Evolutionary conservation across 768 basidiomycete genomes (phyloP).

Genomic region (Leucocoprinus leucothites): DNA sequence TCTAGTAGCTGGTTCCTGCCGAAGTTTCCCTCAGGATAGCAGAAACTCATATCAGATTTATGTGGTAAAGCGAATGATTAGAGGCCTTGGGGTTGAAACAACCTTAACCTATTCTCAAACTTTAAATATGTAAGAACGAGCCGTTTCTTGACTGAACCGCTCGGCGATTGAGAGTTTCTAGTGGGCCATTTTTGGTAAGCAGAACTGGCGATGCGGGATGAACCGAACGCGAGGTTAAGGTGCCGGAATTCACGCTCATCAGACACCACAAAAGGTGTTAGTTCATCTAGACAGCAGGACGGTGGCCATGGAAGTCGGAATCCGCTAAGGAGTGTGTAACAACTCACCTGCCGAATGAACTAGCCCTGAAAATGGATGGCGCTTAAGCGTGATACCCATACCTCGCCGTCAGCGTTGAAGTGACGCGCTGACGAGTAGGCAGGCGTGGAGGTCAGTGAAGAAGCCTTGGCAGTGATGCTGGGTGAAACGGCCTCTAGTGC

Average conservation of each 20-base stretch:
- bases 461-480: slow-evolving; percentile 69
- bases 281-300: slow-evolving; percentile 88
- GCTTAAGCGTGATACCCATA: slow-evolving; percentile 85
- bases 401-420: slow-evolving; percentile 73
- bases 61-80: slow-evolving; percentile 87
- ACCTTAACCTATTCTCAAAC: slow-evolving; percentile 82
- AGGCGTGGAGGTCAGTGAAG: slow-evolving; percentile 76
- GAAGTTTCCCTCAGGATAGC: slow-evolving; percentile 77
- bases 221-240: slow-evolving; percentile 72
- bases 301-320: slow-evolving; percentile 86
- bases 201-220: slow-evolving; percentile 69
- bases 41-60: slow-evolving; percentile 57
- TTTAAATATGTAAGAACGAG: slow-evolving; percentile 86
- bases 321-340: slow-evolving; percentile 86
- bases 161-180: slow-evolving; percentile 79
- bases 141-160: slow-evolving; percentile 79
- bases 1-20: slow-evolving; percentile 91
- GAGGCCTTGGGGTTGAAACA: slow-evolving; percentile 87
- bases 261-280: slow-evolving; percentile 85
- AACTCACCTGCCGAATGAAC: slow-evolving; percentile 90
- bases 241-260: slow-evolving; percentile 81
- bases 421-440: slow-evolving; percentile 74
- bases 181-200: slow-evolving; percentile 80
- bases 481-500: slow-evolving; percentile 71
- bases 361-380: slow-evolving; percentile 91